Base-by-base conservation (phyloP, 768 basidiomycete genomes). In the Cystobasidium tubakii region DNA sequence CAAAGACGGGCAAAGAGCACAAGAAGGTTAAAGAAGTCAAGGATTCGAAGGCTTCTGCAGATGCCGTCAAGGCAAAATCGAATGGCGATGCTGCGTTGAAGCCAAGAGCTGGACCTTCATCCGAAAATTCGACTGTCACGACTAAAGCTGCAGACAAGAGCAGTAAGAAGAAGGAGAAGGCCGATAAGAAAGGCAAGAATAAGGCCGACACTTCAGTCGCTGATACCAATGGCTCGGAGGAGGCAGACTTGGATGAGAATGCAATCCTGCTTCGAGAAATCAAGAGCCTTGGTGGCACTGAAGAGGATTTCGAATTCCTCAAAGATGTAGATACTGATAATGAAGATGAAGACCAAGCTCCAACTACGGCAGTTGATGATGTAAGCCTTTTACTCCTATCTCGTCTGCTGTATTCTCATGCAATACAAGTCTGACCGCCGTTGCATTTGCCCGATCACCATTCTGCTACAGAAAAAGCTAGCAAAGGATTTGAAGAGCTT, bases 401-500 rank as follows among this genome's bases (percentile, higher is more conserved):
- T n/a, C 33, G n/a, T 36, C 6, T 42, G 9, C 9, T 17, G 17
- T 33, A 27, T 19, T 7, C 31, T 9, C 13, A 67, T 3, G 46
- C 46, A 27, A 27, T 15, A n/a, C 29, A 50, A 27, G 6, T 27
- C 43, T 42, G 17, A 31, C 23, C 9, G 44, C 13, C 53, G 17
- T 12, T 3, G 62, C 23, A 34, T 62, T 7, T 63, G 62, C n/a
- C 27, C 36, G 34, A 65, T 39, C 34, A 65, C 43, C 15, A 46
- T 33, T 43, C 7, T 65, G 31, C 69, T 19, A 15, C 27, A 71
- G 69, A 71, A 71, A 60, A 71, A 71, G 54, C 69, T 71, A 29
- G 54, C 50, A 36, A 71, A 71, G 21, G 69, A 71, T 12, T 55
- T 71, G 54, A 71, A 71, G 55, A 46, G 36, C 55, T 71, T 71